Evolutionary conservation across 495 filamentous ascomycete species (phyloP).

Genomic region (Rhizodiscina lignyota): DNA sequence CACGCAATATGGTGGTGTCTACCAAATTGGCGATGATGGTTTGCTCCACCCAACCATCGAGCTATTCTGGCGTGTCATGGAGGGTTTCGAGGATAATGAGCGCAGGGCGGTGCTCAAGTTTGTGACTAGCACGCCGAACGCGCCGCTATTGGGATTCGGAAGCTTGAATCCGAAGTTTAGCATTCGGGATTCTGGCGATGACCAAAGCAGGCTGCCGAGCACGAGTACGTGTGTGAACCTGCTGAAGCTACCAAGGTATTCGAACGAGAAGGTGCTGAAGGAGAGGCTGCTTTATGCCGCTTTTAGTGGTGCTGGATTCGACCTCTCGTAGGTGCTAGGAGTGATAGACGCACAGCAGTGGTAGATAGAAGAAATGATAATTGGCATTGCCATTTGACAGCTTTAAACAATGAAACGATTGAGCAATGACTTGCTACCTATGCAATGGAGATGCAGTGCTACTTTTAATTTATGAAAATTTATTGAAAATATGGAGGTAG

Average conservation of each 20-base stretch:
- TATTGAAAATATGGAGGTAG: too few species aligned
- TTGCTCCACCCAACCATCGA: slow-evolving; percentile 68
- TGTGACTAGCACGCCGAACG: slow-evolving; percentile 82
- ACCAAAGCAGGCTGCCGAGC: slow-evolving; percentile 69
- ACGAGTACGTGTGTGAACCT: slow-evolving; percentile 96
- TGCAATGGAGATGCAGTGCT: too few species aligned
- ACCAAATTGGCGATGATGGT: slow-evolving; percentile 72
- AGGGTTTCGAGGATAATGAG: slow-evolving; percentile 52
- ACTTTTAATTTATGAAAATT: too few species aligned
- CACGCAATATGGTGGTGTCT: slow-evolving; percentile 77
- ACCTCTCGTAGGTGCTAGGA: too few species aligned
- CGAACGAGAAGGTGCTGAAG: slow-evolving; percentile 39
- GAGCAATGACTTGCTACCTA: too few species aligned
- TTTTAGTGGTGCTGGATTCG: slow-evolving; percentile 84
- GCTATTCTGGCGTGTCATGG: slow-evolving; percentile 89
- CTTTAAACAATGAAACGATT: too few species aligned
- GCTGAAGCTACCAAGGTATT: slow-evolving; percentile 81
- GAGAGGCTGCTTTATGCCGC: slow-evolving; percentile 82
- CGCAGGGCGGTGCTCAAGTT: slow-evolving; percentile 82
- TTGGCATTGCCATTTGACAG: too few species aligned
- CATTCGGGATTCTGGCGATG: slow-evolving; percentile 72
- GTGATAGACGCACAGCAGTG: too few species aligned
- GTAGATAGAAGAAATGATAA: too few species aligned
- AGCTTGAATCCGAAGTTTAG: slow-evolving; percentile 75
- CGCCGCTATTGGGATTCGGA: slow-evolving; percentile 81